These are phyloP conservation scores for Turritis glabra DNA, from an alignment of 345 rosid genomes.

Conservation along the genomic window DNA sequence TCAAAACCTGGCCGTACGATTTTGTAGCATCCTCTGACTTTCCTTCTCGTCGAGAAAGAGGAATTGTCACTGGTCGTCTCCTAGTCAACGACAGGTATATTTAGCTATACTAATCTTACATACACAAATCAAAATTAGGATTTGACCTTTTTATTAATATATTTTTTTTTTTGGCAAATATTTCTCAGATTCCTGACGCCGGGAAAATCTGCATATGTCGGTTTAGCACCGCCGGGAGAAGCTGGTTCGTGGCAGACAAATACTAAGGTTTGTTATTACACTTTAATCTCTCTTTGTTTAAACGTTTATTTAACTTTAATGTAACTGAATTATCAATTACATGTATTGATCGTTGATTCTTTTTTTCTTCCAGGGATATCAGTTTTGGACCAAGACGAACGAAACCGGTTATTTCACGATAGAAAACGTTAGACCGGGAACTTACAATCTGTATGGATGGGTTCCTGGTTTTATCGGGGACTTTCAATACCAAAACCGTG, in stretches of 20 bases:
- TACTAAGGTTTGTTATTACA: conserved; percentile 50
- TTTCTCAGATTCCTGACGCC: conserved; percentile 27
- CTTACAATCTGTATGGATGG: conserved; percentile 73
- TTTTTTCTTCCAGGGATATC: conserved; percentile 63
- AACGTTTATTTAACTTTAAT: background rate
- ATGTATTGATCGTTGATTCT: background rate
- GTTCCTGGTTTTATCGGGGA: conserved; percentile 76
- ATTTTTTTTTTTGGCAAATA: background rate
- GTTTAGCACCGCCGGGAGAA: conserved; percentile 78
- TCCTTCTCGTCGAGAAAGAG: conserved; percentile 47
- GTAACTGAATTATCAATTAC: background rate
- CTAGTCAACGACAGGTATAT: conserved; percentile 50
- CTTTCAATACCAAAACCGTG: conserved; percentile 40
- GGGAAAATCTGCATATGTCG: conserved; percentile 65
- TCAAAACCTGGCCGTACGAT: conserved; percentile 69
- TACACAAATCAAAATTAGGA: background rate
- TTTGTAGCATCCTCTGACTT: conserved; percentile 55
- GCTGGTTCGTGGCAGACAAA: conserved; percentile 87
- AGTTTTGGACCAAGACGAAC: conserved; percentile 72
- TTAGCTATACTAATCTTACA: background rate
- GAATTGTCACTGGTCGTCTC: conserved; percentile 44
- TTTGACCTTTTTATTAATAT: background rate
- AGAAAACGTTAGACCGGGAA: conserved; percentile 58
- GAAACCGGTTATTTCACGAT: conserved; percentile 59
- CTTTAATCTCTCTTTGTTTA: background rate